Percentiles rank a stretch among this genome's conserved stretches.
Conservation (phyloP, 163 green algal genomes). For the Scenedesmus sp. region DNA sequence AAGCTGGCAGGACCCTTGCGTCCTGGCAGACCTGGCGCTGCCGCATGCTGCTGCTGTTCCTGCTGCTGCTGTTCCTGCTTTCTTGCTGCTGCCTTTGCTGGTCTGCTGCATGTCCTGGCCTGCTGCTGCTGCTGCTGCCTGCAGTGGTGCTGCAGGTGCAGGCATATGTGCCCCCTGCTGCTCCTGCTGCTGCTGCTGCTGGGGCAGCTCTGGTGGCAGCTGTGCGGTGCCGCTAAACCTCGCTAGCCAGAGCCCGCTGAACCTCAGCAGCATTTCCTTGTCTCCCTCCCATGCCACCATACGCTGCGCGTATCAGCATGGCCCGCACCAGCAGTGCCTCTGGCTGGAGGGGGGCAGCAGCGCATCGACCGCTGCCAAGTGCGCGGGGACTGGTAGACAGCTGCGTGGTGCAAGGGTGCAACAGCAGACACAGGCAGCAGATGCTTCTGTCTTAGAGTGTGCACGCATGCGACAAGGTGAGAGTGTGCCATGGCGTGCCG, state of each 20-base stretch:
- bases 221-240: slow-evolving; percentile 10
- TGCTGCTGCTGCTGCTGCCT: slow-evolving; percentile 37
- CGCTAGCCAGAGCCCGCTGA: slow-evolving; percentile 45
- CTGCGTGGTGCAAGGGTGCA: background rate
- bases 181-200: background rate
- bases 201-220: slow-evolving; percentile 17
- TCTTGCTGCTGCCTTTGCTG: background rate
- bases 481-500: too few species aligned
- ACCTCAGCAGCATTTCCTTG: slow-evolving; percentile 66
- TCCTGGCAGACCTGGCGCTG: slow-evolving; percentile 31
- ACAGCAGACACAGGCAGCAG: background rate
- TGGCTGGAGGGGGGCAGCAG: slow-evolving; percentile 23
- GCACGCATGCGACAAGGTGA: too few species aligned
- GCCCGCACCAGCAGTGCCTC: slow-evolving; percentile 59
- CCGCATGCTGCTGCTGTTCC: slow-evolving; percentile 27
- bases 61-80: slow-evolving; percentile 16
- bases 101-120: background rate
- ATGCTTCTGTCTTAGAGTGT: background rate
- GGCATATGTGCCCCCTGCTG: too few species aligned
- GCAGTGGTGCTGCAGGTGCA: too few species aligned
- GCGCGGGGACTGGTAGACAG: background rate
- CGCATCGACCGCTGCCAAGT: slow-evolving; percentile 33
- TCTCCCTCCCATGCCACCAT: slow-evolving; percentile 78
- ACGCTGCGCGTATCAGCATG: slow-evolving; percentile 68
- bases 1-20: background rate